Percentiles rank a stretch among this genome's conserved stretches.
phyloP scores from a whole-genome alignment of 1,284 basidiomycete species.

The Irpex rosettiformis region DNA sequence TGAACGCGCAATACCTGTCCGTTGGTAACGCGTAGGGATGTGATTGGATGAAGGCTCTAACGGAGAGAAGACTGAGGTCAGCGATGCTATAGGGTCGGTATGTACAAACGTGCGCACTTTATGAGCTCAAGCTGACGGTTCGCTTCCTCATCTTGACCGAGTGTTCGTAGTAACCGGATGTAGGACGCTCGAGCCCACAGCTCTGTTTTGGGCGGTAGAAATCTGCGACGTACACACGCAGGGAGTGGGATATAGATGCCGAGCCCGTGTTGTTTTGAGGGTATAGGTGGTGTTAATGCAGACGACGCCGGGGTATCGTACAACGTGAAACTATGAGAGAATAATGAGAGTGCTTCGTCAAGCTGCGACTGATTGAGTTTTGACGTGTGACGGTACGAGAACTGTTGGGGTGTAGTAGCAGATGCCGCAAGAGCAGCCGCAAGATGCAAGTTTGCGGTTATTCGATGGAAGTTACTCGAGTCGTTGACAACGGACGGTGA shows the following conservation, averaged over 20 bases:
- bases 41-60: conserved; percentile 10
- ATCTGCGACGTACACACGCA: background rate
- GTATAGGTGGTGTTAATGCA: background rate
- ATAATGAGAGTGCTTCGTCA: conserved; percentile 14
- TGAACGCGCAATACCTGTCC: conserved; percentile 11
- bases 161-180: conserved; percentile 7
- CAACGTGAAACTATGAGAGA: conserved; percentile 9
- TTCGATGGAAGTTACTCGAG: background rate
- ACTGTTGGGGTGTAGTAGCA: background rate
- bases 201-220: conserved; percentile 13
- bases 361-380: background rate
- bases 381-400: background rate
- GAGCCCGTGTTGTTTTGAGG: background rate
- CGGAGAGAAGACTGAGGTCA: background rate
- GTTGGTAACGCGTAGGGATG: conserved; percentile 15
- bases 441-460: conserved; percentile 10
- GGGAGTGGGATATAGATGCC: background rate
- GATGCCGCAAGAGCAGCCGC: conserved; percentile 11
- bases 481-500: conserved; percentile 1
- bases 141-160: conserved; percentile 2
- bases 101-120: background rate
- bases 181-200: conserved; percentile 16
- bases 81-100: no score
- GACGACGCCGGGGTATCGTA: conserved; percentile 7
- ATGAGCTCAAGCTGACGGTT: conserved; percentile 5